A percentile compares a stretch with the other conserved stretches of the same genome.
Conservation (phyloP, 1,284 basidiomycete species). For the Marasmius tenuissimus region DNA sequence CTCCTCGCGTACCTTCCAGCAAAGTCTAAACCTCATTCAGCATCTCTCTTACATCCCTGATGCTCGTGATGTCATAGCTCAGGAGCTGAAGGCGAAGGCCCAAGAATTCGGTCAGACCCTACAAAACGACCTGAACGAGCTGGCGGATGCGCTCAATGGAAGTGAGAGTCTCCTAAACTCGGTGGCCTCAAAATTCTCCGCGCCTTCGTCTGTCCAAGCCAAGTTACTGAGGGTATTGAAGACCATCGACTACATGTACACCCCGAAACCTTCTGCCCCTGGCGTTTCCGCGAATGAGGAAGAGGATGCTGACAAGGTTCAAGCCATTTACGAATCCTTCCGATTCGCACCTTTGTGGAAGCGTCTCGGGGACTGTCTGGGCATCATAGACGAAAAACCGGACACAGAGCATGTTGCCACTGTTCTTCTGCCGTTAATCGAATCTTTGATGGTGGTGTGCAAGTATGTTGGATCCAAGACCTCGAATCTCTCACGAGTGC, state of each 20-base stretch:
- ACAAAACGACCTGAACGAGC: slow-evolving; percentile 74
- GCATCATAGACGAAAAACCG: slow-evolving; percentile 76
- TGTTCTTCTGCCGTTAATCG: slow-evolving; percentile 88
- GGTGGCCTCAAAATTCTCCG: slow-evolving; percentile 85
- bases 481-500: slow-evolving; percentile 41
- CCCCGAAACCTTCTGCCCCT: slow-evolving; percentile 52
- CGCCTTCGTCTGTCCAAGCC: slow-evolving; percentile 89
- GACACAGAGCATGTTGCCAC: slow-evolving; percentile 88
- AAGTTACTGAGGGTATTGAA: slow-evolving; percentile 92
- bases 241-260: slow-evolving; percentile 95
- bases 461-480: slow-evolving; percentile 81
- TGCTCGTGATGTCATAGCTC: slow-evolving; percentile 82
- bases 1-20: slow-evolving; percentile 91
- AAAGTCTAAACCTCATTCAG: slow-evolving; percentile 87
- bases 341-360: slow-evolving; percentile 85
- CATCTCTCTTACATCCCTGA: slow-evolving; percentile 86
- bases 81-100: slow-evolving; percentile 82
- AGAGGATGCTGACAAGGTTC: slow-evolving; percentile 77
- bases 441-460: slow-evolving; percentile 97
- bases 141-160: slow-evolving; percentile 62
- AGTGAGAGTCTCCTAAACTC: slow-evolving; percentile 59
- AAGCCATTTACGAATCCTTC: slow-evolving; percentile 86
- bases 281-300: slow-evolving; percentile 38
- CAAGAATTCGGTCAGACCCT: slow-evolving; percentile 83
- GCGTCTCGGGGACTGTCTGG: slow-evolving; percentile 82